Evolutionary conservation across 2,329 filamentous ascomycete genomes (phyloP), one percentile per base, ranked within the genome.

Genomic region (Thielaviopsis euricoi): DNA sequence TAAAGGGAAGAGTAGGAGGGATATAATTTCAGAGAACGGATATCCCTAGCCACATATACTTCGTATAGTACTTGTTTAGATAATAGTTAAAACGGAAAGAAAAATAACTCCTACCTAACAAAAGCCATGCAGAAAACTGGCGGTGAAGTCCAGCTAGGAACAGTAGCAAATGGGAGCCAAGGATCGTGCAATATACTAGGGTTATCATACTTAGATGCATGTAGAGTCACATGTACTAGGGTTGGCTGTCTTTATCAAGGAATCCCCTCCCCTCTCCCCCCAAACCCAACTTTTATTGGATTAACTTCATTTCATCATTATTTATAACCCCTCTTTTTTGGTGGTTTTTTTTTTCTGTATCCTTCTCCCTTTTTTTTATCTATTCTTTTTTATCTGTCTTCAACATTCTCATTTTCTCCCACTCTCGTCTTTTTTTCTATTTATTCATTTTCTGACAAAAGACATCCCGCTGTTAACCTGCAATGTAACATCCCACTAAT

Each of bases 261-360:
- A n/a, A n/a, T 15, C 37, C 37, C 13, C 37, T n/a, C 37, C 37
- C 10, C 15, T 3, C 37, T 13, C 10, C 5, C 10, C 37, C n/a
- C n/a, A n/a, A n/a, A n/a, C n/a, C n/a, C n/a, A n/a, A n/a, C 10
- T 43, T 43, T 43, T n/a, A 43, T 43, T 43, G 29, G 12, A 10
- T 33, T 6, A 26, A 33, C 29, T 33, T 33, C 29, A 33, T 33
- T 43, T 43, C 37, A 43, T 43, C 37, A 15, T 10, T 15, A n/a
- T 15, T 43, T 43, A n/a, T 23, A 29, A 33, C 29, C 29, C 29
- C 29, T 33, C 29, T 33, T 33, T 33, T 53, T 53, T 21, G n/a
- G n/a, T 33, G 26, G 52, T n/a, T 53, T 53, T 53, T 17, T 53
- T 53, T 53, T 53, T 53, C 40, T 33, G 33, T 53, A n/a, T 53